Conservation (phyloP, 2,329 filamentous ascomycete species). For the Emergomyces orientalis region DNA sequence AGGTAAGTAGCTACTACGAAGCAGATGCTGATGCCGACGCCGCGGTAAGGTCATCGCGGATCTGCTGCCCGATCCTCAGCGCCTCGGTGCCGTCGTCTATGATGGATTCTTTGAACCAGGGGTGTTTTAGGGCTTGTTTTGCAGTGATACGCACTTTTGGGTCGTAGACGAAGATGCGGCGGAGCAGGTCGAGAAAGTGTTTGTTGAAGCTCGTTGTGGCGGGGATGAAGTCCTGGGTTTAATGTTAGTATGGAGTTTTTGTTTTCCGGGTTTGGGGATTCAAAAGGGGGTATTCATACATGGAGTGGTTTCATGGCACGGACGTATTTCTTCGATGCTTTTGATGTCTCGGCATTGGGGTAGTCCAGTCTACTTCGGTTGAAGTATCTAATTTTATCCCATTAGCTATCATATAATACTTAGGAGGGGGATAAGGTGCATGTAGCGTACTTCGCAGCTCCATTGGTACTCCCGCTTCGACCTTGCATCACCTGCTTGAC, state of each 20-base stretch:
- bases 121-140: conserved; percentile 55
- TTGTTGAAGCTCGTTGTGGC: conserved; percentile 51
- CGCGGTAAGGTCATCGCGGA: conserved; percentile 17
- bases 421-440: background rate
- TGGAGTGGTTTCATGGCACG: conserved; percentile 57
- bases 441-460: conserved; percentile 46
- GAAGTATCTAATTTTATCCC: conserved; percentile 42
- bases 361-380: conserved; percentile 51
- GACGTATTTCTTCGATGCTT: conserved; percentile 56
- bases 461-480: conserved; percentile 41
- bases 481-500: conserved; percentile 45
- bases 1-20: conserved; percentile 14
- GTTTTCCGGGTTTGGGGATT: background rate
- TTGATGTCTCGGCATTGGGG: conserved; percentile 53
- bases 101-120: conserved; percentile 56
- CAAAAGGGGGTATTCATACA: conserved; percentile 34
- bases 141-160: conserved; percentile 56
- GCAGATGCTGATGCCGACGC: conserved; percentile 8
- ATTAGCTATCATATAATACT: conserved; percentile 25
- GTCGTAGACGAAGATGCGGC: conserved; percentile 57
- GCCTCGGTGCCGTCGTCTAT: conserved; percentile 59
- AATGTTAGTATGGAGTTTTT: background rate
- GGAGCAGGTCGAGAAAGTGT: conserved; percentile 53
- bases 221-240: conserved; percentile 52
- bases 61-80: conserved; percentile 45